These are phyloP conservation scores for Neurospora sp. DNA, from an alignment of 495 filamentous ascomycete genomes.

Conservation along the genomic window DNA sequence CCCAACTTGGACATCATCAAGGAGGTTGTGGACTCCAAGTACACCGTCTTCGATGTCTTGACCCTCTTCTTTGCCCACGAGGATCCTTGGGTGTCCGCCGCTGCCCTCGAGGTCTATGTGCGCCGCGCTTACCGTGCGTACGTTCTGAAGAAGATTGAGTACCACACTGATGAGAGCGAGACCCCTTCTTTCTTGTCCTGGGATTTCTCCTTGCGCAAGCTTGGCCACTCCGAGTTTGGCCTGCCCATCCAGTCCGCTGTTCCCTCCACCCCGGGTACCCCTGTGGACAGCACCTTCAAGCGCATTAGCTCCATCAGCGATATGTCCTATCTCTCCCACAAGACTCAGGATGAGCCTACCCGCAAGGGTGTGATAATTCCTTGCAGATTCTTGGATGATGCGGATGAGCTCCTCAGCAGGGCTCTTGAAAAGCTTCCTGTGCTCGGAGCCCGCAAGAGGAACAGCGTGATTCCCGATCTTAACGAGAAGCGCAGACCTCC, in stretches of 20 bases:
- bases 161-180: conserved; percentile 65
- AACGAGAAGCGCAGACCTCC: conserved; percentile 57
- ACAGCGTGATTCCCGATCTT: conserved; percentile 53
- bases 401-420: conserved; percentile 69
- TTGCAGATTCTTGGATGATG: conserved; percentile 85
- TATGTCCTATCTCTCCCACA: conserved; percentile 73
- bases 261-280: conserved; percentile 80
- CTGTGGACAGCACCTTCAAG: conserved; percentile 57
- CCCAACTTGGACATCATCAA: conserved; percentile 79
- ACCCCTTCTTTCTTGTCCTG: conserved; percentile 77
- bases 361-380: conserved; percentile 92
- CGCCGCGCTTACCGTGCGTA: conserved; percentile 97
- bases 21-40: conserved; percentile 97
- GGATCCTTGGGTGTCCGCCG: conserved; percentile 90
- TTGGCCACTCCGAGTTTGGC: conserved; percentile 81
- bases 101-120: conserved; percentile 90
- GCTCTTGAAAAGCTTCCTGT: conserved; percentile 75
- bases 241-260: conserved; percentile 61
- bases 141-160: conserved; percentile 74
- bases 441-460: conserved; percentile 29
- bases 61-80: conserved; percentile 88
- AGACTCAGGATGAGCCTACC: conserved; percentile 59
- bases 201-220: conserved; percentile 91
- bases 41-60: conserved; percentile 93
- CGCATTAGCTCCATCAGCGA: conserved; percentile 91